These are phyloP conservation scores for Stenogyne calaminthoides DNA, from an alignment of 305 asterid species.

Conservation along the genomic window DNA sequence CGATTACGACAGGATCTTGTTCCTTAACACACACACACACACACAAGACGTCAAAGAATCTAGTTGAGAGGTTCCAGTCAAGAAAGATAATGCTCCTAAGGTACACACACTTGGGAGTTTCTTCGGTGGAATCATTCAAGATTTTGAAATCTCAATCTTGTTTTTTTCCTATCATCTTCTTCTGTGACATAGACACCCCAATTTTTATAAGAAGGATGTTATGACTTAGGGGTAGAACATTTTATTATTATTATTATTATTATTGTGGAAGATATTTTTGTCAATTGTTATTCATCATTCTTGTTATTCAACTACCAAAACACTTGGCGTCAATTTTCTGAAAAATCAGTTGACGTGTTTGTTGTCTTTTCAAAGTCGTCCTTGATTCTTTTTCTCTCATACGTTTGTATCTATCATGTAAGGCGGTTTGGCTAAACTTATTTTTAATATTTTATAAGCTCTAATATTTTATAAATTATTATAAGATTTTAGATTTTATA, in stretches of 20 bases:
- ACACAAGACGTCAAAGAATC: slow-evolving; percentile 4
- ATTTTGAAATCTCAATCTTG: slow-evolving; percentile 18
- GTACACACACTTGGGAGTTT: slow-evolving; percentile 5
- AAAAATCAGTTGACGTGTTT: not conserved
- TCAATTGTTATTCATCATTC: slow-evolving; percentile 13
- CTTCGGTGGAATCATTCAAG: slow-evolving; percentile 26
- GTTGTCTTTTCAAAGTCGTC: not conserved
- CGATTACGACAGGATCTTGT: not conserved
- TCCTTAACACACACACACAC: not conserved
- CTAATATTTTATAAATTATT: too few relatives aligned
- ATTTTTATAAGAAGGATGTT: slow-evolving; percentile 4
- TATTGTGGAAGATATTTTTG: slow-evolving; percentile 13
- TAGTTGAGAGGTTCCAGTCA: not conserved
- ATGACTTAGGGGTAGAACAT: not conserved
- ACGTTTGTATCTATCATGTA: too few relatives aligned
- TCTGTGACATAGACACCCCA: slow-evolving; percentile 20
- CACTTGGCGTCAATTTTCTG: not conserved
- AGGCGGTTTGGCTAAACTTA: too few relatives aligned
- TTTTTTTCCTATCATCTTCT: not conserved
- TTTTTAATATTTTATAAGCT: too few relatives aligned
- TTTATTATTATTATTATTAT: not conserved
- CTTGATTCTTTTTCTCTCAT: not conserved
- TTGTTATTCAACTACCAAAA: slow-evolving; percentile 22
- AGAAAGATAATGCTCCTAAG: slow-evolving; percentile 3
- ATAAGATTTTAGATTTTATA: too few relatives aligned